A percentile compares a stretch with the other conserved stretches of the same genome.
phyloP scores from a whole-genome alignment of 371 early-diverging fungal species.

The Rhizopus sp. region DNA sequence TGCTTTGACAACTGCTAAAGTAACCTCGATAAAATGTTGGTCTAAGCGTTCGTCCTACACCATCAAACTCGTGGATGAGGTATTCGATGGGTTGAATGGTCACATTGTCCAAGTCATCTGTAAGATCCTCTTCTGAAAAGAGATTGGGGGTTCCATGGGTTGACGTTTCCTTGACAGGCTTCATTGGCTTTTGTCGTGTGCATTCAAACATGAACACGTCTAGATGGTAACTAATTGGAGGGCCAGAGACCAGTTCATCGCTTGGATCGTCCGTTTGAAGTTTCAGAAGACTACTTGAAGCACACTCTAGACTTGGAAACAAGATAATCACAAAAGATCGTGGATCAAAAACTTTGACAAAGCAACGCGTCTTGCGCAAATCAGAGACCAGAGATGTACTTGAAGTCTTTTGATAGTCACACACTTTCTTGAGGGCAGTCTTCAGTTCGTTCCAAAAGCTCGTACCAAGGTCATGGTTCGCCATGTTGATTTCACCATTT shows the following conservation, averaged over 20 bases:
- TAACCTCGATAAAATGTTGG: slow-evolving; percentile 40
- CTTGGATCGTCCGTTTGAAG: slow-evolving; percentile 11
- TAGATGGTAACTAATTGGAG: background rate
- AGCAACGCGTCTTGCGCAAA: slow-evolving; percentile 60
- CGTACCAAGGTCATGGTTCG: slow-evolving; percentile 47
- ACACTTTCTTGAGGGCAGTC: slow-evolving; percentile 19
- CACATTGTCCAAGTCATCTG: slow-evolving; percentile 16
- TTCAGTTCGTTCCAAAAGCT: slow-evolving; percentile 43
- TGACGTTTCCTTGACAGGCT: slow-evolving; percentile 26
- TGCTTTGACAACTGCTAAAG: slow-evolving; percentile 20
- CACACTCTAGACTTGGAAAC: slow-evolving; percentile 56
- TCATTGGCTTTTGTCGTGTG: slow-evolving; percentile 56
- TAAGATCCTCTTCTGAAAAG: slow-evolving; percentile 5
- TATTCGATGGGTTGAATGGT: slow-evolving; percentile 25
- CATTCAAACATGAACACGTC: slow-evolving; percentile 63
- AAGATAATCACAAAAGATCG: slow-evolving; percentile 67
- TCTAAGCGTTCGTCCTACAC: slow-evolving; percentile 34
- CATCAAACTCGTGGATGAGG: slow-evolving; percentile 44
- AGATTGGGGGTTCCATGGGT: background rate
- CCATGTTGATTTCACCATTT: slow-evolving; percentile 60
- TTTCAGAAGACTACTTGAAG: slow-evolving; percentile 42
- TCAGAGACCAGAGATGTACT: slow-evolving; percentile 28
- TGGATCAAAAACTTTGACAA: slow-evolving; percentile 66
- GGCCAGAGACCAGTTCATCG: background rate
- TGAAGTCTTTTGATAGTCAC: slow-evolving; percentile 7